Conservation (phyloP, 2,329 filamentous ascomycete species). For the Chalaropsis ovoidea region DNA sequence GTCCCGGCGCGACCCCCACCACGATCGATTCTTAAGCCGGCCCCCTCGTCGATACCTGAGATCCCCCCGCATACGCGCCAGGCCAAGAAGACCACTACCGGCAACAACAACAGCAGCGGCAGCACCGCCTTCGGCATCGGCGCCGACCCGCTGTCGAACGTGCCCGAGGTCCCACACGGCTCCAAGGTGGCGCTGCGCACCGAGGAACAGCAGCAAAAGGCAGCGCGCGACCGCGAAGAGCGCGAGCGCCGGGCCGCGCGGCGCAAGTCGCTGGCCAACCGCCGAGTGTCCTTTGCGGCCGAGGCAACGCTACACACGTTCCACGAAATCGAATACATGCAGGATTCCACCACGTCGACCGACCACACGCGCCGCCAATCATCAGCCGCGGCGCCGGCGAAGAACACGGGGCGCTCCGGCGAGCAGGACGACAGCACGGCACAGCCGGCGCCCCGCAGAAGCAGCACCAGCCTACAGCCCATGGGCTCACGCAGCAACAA, state of each 20-base stretch:
- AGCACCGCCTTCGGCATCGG: constrained; percentile 20
- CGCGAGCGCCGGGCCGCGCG: constrained; percentile 73
- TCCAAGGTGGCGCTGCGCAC: constrained; percentile 53
- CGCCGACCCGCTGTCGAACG: constrained; percentile 23
- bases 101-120: background rate
- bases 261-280: constrained; percentile 83
- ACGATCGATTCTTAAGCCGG: constrained; percentile 71
- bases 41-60: constrained; percentile 52
- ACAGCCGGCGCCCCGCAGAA: constrained; percentile 41
- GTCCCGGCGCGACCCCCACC: constrained; percentile 43
- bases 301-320: constrained; percentile 96
- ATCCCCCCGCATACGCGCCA: constrained; percentile 41
- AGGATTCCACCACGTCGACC: constrained; percentile 74
- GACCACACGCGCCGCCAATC: constrained; percentile 58
- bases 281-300: constrained; percentile 91
- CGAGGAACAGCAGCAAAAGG: constrained; percentile 61
- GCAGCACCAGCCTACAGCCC: constrained; percentile 43
- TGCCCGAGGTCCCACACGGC: constrained; percentile 30
- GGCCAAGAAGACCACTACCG: constrained; percentile 11
- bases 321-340: constrained; percentile 81
- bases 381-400: background rate
- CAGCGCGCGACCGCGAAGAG: constrained; percentile 59
- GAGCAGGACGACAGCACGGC: constrained; percentile 36
- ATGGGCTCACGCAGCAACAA: constrained; percentile 54
- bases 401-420: background rate